A percentile compares a stretch with the other conserved stretches of the same genome.
Evolutionary conservation across 2,329 filamentous ascomycete species (phyloP).

Genomic region (Aspergillus quadrilineatus): DNA sequence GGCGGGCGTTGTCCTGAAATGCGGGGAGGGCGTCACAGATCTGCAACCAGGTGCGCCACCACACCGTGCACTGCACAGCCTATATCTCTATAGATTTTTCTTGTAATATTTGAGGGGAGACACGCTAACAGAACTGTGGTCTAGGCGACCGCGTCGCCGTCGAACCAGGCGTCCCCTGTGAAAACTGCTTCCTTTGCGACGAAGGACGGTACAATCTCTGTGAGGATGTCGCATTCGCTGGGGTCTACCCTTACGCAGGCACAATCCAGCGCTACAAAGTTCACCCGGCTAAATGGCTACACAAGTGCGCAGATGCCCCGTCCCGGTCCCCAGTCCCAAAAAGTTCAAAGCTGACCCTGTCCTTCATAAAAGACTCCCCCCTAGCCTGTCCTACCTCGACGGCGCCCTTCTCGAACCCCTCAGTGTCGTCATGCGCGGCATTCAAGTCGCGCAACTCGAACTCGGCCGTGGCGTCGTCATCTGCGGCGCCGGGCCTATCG

Average conservation of each 20-base stretch:
- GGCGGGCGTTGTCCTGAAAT: slow-evolving; percentile 59
- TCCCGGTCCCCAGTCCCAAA: too few species aligned
- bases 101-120: too few species aligned
- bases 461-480: slow-evolving; percentile 58
- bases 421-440: slow-evolving; percentile 62
- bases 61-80: too few species aligned
- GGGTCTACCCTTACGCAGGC: slow-evolving; percentile 61
- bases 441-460: slow-evolving; percentile 53
- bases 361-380: slow-evolving; percentile 45
- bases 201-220: slow-evolving; percentile 65
- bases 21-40: slow-evolving; percentile 55
- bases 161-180: slow-evolving; percentile 66
- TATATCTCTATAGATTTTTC: too few species aligned
- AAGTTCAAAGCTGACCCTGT: neutral
- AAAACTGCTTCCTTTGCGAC: slow-evolving; percentile 58
- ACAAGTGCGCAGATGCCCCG: slow-evolving; percentile 32
- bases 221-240: slow-evolving; percentile 60
- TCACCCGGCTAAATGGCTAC: slow-evolving; percentile 61
- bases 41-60: slow-evolving; percentile 45
- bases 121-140: neutral
- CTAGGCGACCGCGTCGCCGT: slow-evolving; percentile 64
- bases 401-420: slow-evolving; percentile 65
- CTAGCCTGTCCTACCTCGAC: slow-evolving; percentile 57
- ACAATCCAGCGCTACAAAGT: slow-evolving; percentile 62
- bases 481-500: slow-evolving; percentile 65